phyloP scores from a whole-genome alignment of 2,329 filamentous ascomycete species.

The Penicillium hesseltinei region DNA sequence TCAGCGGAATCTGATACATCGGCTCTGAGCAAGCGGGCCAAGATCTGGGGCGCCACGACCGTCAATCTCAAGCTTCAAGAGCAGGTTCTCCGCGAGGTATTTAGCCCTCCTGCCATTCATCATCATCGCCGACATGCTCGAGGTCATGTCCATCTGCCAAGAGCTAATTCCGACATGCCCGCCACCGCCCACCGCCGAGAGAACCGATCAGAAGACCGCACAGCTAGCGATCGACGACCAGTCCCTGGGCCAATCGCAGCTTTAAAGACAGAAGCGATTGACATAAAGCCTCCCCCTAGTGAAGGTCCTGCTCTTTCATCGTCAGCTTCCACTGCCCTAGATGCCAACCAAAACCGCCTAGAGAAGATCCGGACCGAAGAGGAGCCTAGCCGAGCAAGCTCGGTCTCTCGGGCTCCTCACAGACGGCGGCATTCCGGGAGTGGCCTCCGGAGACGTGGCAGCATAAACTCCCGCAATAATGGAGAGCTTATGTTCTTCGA shows the following conservation, averaged over 20 bases:
- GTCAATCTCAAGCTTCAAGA: slow-evolving; percentile 86
- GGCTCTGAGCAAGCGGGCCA: slow-evolving; percentile 48
- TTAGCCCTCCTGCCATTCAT: slow-evolving; percentile 77
- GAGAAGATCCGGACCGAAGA: slow-evolving; percentile 37
- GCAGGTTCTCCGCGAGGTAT: slow-evolving; percentile 89
- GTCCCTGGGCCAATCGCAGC: slow-evolving; percentile 19
- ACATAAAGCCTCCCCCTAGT: slow-evolving; percentile 26
- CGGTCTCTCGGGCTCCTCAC: slow-evolving; percentile 30
- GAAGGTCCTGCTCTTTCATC: slow-evolving; percentile 37
- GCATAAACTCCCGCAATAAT: slow-evolving; percentile 65
- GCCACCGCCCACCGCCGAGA: slow-evolving; percentile 24
- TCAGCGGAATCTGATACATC: slow-evolving; percentile 21
- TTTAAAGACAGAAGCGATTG: slow-evolving; percentile 27
- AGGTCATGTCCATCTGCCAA: slow-evolving; percentile 64
- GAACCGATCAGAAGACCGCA: slow-evolving; percentile 38
- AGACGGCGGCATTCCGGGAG: slow-evolving; percentile 81
- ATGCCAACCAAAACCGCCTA: slow-evolving; percentile 33
- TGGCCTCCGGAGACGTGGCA: slow-evolving; percentile 72
- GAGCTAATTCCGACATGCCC: slow-evolving; percentile 36
- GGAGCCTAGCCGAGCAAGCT: slow-evolving; percentile 47
- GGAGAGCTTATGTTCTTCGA: slow-evolving; percentile 89
- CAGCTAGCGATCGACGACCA: slow-evolving; percentile 22
- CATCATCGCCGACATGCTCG: slow-evolving; percentile 69
- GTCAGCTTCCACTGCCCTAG: slow-evolving; percentile 40
- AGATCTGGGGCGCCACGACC: slow-evolving; percentile 83